phyloP scores from a whole-genome alignment of 306 rosid genomes.

The Prosopis cineraria region DNA sequence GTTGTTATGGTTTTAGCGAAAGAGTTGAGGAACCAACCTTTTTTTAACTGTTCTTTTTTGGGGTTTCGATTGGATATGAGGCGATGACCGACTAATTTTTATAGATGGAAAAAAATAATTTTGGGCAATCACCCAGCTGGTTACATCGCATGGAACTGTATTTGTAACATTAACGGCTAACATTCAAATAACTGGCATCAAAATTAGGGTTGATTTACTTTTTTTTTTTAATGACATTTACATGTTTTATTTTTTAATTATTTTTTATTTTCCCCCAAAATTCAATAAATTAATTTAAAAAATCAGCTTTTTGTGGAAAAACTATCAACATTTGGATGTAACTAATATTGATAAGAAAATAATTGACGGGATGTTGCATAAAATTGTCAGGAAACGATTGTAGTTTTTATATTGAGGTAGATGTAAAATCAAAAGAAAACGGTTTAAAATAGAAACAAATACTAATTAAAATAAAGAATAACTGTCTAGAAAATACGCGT shows the following conservation, averaged over 20 bases:
- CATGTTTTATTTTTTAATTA: neutral
- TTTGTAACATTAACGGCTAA: neutral
- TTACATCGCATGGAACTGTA: constrained; percentile 7
- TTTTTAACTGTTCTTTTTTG: neutral
- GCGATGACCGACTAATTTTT: constrained; percentile 18
- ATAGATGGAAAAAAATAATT: constrained; percentile 2
- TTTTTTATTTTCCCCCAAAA: no score
- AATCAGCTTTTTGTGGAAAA: neutral
- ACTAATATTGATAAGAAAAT: neutral
- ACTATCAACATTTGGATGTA: neutral
- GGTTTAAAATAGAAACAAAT: neutral
- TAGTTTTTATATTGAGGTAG: neutral
- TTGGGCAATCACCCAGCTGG: constrained; percentile 9
- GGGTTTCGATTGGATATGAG: constrained; percentile 24
- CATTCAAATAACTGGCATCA: neutral
- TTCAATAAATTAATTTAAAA: neutral
- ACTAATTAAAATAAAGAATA: neutral
- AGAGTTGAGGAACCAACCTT: constrained; percentile 25
- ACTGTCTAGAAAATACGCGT: neutral
- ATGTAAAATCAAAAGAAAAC: neutral
- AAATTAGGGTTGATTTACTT: neutral
- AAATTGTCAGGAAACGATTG: neutral
- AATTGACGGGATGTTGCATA: neutral
- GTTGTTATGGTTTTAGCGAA: constrained; percentile 27
- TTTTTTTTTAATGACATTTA: neutral